Evolutionary conservation across 805 yeast genomes (phyloP), one percentile per base, ranked within the genome.

Genomic region (Candida coquimbonensis): DNA sequence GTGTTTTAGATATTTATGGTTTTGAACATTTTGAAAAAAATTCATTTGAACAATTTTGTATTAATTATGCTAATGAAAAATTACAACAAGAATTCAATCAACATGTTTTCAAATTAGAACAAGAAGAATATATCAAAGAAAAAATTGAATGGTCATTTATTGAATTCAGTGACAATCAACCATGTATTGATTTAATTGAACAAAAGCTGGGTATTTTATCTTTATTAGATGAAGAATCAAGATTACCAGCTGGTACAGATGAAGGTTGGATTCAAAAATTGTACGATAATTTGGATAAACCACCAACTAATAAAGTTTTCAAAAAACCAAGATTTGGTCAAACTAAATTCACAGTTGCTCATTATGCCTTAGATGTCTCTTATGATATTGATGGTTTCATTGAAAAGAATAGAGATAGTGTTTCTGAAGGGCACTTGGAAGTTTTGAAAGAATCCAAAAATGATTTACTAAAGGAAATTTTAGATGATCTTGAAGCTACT

Each of bases 41-140:
- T 68, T 89, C 96, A 9, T 91, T 91, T 60, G 99, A 91, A 68
- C 99, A 91, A 66, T 91, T 91, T 67, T 91, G 99, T 71, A 90
- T 90, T 67, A 90, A 90, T 65, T 90, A 90, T 64, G 96, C 97
- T 39, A 90, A 90, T 67, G 99, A 91, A 70, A 91, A 91, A 67
- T 75, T 91, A 57, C 98, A 91, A 67, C 98, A 91, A 67, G 97
- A 91, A 65, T 91, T 91, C 67, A 91, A 90, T 59, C 97, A 89
- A 70, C 97, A 91, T 60, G 97, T 91, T 44, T 91, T 91, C 77
- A 91, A 91, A 63, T 75, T 93, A 50, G 99, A 91, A 63, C 98
- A 93, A 71, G 96, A 90, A 60, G 97, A 93, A 62, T 91, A 91
- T 62, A 76, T 89, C 44, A 79, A 78, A 49, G 98, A 91, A 68